phyloP scores from a whole-genome alignment of 2,329 filamentous ascomycete genomes.

The Massarina eburnea region DNA sequence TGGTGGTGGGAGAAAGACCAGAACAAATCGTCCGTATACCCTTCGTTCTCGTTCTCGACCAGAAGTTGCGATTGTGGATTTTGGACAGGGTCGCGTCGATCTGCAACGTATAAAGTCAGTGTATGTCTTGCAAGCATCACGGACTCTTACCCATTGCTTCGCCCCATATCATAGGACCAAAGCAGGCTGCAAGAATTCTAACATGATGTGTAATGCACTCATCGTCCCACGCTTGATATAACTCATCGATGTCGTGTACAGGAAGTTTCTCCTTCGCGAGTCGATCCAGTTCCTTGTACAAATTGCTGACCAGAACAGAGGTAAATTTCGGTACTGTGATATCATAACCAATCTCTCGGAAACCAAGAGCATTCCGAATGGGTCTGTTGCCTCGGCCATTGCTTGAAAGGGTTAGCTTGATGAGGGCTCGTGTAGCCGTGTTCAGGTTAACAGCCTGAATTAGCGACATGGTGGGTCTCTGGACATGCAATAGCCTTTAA shows the following conservation, averaged over 20 bases:
- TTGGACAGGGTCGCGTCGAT: neutral
- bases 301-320: neutral
- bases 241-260: neutral
- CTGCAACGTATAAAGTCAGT: too few relatives aligned
- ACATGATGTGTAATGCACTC: neutral
- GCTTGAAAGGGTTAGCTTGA: neutral
- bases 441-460: neutral
- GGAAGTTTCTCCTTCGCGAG: neutral
- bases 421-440: neutral
- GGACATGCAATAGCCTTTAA: too few relatives aligned
- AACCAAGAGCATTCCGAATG: slow-evolving; percentile 2
- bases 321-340: slow-evolving; percentile 1
- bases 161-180: slow-evolving; percentile 5
- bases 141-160: too few relatives aligned
- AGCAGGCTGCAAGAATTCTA: neutral
- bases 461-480: too few relatives aligned
- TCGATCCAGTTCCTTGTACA: slow-evolving; percentile 3
- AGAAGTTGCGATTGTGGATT: slow-evolving; percentile 3
- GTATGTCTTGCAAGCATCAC: too few relatives aligned
- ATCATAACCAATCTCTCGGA: slow-evolving; percentile 2
- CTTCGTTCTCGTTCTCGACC: neutral
- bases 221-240: slow-evolving; percentile 1
- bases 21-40: slow-evolving; percentile 3
- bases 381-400: neutral
- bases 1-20: slow-evolving; percentile 1